Conservation (phyloP, 2,329 filamentous ascomycete species). For the Grosmannia serpens region DNA sequence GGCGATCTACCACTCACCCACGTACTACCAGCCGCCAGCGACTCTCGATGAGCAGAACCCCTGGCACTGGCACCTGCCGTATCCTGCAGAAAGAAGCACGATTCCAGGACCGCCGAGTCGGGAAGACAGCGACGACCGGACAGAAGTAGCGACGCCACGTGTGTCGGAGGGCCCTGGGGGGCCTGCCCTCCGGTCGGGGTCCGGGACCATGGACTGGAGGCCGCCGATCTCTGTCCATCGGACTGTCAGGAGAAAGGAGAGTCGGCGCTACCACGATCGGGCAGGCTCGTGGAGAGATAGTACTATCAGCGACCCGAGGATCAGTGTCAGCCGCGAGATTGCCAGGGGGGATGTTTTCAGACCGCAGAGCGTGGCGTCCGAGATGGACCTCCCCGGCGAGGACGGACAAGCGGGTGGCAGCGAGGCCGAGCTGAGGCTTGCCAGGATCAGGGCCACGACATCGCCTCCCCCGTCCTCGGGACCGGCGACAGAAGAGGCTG, state of each 20-base stretch:
- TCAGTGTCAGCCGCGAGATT: conserved; percentile 28
- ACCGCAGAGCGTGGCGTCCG: conserved; percentile 3
- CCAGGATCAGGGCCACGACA: conserved; percentile 27
- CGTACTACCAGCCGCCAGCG: not conserved
- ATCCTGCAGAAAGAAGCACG: conserved; percentile 4
- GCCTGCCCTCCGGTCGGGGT: too few relatives aligned
- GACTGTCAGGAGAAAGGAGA: conserved; percentile 26
- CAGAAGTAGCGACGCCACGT: conserved; percentile 2
- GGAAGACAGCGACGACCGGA: conserved; percentile 5
- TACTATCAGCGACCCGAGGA: conserved; percentile 26
- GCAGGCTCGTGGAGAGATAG: conserved; percentile 33
- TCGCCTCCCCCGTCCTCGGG: conserved; percentile 19
- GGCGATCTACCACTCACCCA: not conserved
- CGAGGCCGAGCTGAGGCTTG: conserved; percentile 30
- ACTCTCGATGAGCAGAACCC: conserved; percentile 15
- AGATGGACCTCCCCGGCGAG: conserved; percentile 13
- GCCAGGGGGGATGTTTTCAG: conserved; percentile 22
- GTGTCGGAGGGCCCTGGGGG: not conserved
- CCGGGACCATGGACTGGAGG: not conserved
- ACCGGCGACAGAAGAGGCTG: conserved; percentile 11
- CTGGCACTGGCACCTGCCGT: conserved; percentile 24
- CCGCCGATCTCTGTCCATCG: conserved; percentile 19
- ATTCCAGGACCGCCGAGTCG: conserved; percentile 13
- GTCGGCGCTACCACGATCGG: conserved; percentile 29
- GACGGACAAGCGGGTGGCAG: conserved; percentile 20